A percentile compares a stretch with the other conserved stretches of the same genome.
Evolutionary conservation across 179 eudicot genomes (phyloP).

Genomic region (Sideroxylon spinosum): DNA sequence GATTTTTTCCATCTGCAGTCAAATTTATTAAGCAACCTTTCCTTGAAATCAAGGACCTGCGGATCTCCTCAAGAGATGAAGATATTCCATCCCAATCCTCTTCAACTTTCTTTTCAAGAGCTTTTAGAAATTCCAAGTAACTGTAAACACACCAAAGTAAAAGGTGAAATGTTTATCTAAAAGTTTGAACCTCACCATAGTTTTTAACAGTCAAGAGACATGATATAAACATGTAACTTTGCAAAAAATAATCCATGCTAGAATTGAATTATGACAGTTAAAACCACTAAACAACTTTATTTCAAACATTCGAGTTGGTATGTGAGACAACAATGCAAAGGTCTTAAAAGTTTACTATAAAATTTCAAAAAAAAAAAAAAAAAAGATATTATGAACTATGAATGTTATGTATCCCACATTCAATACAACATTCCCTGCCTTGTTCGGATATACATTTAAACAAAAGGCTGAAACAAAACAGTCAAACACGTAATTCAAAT

Average conservation of each 20-base stretch:
- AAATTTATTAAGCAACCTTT: conserved; percentile 80
- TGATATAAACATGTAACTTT: neutral
- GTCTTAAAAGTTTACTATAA: neutral
- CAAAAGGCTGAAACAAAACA: conserved; percentile 4
- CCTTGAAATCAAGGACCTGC: conserved; percentile 60
- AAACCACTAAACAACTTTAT: neutral
- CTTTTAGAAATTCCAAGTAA: conserved; percentile 69
- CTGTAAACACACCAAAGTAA: conserved; percentile 38
- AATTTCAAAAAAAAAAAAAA: neutral
- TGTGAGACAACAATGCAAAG: neutral
- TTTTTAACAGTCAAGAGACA: neutral
- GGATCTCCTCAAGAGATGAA: conserved; percentile 85
- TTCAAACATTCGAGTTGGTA: neutral
- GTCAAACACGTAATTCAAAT: conserved; percentile 6
- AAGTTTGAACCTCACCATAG: conserved; percentile 1
- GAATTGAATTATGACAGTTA: neutral
- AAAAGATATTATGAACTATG: neutral
- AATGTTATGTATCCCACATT: neutral
- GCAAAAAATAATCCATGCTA: neutral
- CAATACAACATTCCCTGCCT: neutral
- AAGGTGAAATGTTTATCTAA: neutral
- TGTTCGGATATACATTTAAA: neutral
- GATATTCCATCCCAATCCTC: conserved; percentile 79
- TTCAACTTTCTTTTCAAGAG: conserved; percentile 70
- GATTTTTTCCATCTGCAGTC: conserved; percentile 85